Base-by-base conservation (phyloP, 805 yeast species). In the Candida germanica region DNA sequence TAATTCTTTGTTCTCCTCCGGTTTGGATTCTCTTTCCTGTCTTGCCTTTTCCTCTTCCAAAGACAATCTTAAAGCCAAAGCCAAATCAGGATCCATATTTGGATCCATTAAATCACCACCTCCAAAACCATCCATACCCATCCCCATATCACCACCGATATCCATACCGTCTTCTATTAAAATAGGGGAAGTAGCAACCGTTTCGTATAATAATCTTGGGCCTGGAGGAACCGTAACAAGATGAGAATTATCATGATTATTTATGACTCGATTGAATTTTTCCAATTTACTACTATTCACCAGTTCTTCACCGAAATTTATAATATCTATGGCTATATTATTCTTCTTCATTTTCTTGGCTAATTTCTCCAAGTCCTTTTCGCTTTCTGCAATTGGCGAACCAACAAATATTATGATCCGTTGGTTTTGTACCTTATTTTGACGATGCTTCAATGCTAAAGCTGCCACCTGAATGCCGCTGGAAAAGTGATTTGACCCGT, bases 281-380 rank as follows among this genome's bases (percentile, higher is more conserved):
- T 86, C 94, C 49, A 93, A 73, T 54, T 85, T 81, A 15, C 80
- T 62, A 4, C 91, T 77, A 63, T 93, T 91, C 39, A 71, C 65
- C 24, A 75, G 73, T 48, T 84, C 88, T 65, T 91, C 96, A 33
- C 98, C 99, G 55, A 88, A 91, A 58, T 84, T 87, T 58, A 93
- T 77, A 41, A 93, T 71, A 58, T 93, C 98, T 29, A 93, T 73
- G 10, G 96, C 88, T 33, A 93, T 75, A 53, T 80, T 86, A 61
- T 93, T 93, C 70, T 91, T 91, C 72, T 89, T 93, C 80, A 93
- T 76, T 58, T 83, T 83, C 65, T 87, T 87, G 24, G 96, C 97
- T 56, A 93, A 71, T 54, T 77, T 84, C 51, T 83, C 84, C 46
- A 93, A 71, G 16, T 83, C 91, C 51, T 75, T 76, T 38, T 77